Evolutionary conservation across 1,139 yeast species (phyloP).

Genomic region (Wickerhamomyces sp.): DNA sequence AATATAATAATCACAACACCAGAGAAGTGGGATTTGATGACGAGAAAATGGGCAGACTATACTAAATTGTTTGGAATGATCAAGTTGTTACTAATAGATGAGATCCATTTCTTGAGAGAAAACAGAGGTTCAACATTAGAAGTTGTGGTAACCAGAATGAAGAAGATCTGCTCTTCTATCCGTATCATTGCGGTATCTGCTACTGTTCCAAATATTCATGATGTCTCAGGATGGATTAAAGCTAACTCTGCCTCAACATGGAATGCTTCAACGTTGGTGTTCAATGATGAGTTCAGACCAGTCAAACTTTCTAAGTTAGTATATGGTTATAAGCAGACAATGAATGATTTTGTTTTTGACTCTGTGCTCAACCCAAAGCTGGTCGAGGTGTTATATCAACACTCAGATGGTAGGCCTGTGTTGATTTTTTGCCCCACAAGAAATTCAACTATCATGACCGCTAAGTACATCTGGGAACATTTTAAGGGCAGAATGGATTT

Average conservation of each 20-base stretch:
- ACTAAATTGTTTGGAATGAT: slow-evolving; percentile 35
- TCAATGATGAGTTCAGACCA: slow-evolving; percentile 45
- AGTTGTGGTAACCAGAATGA: slow-evolving; percentile 50
- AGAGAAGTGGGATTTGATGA: slow-evolving; percentile 53
- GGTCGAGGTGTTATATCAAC: slow-evolving; percentile 31
- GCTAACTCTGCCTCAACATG: slow-evolving; percentile 15
- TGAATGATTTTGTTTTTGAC: slow-evolving; percentile 44
- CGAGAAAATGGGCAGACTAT: slow-evolving; percentile 46
- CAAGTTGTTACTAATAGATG: slow-evolving; percentile 43
- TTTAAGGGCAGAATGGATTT: slow-evolving; percentile 6
- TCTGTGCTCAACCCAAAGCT: slow-evolving; percentile 36
- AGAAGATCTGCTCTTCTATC: slow-evolving; percentile 32
- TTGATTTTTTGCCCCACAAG: slow-evolving; percentile 53
- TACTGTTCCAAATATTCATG: slow-evolving; percentile 48
- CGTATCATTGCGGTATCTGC: slow-evolving; percentile 52
- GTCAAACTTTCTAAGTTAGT: slow-evolving; percentile 40
- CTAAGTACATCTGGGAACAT: slow-evolving; percentile 32
- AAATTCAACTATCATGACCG: slow-evolving; percentile 42
- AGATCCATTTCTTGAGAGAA: slow-evolving; percentile 45
- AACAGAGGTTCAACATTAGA: slow-evolving; percentile 49
- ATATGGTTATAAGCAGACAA: slow-evolving; percentile 34
- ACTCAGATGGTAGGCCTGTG: slow-evolving; percentile 39
- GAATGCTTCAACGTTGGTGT: slow-evolving; percentile 32
- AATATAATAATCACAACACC: slow-evolving; percentile 51
- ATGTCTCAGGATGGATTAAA: slow-evolving; percentile 44